Evolutionary conservation across 805 yeast genomes (phyloP), one percentile per base, ranked within the genome.

Genomic region (Torulaspora franciscae): DNA sequence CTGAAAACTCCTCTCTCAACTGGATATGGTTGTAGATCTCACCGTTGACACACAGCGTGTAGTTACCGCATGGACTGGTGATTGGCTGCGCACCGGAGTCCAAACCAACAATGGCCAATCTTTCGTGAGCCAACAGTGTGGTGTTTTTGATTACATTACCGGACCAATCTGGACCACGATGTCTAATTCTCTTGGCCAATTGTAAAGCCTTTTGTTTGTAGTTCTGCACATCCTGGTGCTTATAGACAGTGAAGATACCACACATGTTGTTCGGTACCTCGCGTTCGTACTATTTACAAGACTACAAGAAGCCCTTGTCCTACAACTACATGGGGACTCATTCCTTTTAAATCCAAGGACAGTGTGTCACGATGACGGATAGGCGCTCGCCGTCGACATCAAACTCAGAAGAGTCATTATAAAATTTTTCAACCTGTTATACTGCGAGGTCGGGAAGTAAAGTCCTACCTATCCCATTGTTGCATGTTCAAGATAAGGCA

Each of bases 131-230:
- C 56, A 93, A 70, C 55, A 93, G 82, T 38, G 97, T 87, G 54
- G 73, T 67, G 81, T 86, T 86, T 64, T 81, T 80, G 54, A 77
- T 71, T 54, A 76, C 66, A 80, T 88, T 89, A 62, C 99, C 99
- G 30, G 89, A 77, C 99, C 99, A 93, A 71, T 93, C 99, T 56
- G 99, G 99, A 62, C 99, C 99, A 71, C 99, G 83, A 71, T 93
- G 99, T 73, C 99, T 83, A 67, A 91, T 84, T 71, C 90, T 80
- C 70, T 88, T 91, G 51, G 98, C 77, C 66, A 87, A 76, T 67
- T 87, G 95, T 51, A 93, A 75, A 36, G 98, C 98, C 64, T 82
- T 82, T 51, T 82, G 78, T 70, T 90, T 91, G 77, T 85, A 93
- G 44, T 74, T 71, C 57, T 83, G 82, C 49, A 85, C 83, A 54